Base-by-base conservation (phyloP, 1,139 yeast species). In the Yamadazyma pseudoaaseri region DNA sequence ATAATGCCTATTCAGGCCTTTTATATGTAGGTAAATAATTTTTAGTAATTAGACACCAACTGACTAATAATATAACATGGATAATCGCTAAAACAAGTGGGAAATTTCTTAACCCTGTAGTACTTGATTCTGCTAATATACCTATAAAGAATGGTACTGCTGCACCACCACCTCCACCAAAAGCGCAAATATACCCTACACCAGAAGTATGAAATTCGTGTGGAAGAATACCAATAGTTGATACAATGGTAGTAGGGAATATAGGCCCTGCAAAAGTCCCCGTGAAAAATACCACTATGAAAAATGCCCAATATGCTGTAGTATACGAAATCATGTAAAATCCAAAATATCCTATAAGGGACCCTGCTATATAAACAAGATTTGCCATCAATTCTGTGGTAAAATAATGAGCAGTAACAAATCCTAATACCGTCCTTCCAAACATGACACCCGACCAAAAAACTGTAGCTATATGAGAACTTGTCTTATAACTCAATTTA, bases 191-290 rank as follows among this genome's bases (percentile, higher is more conserved):
- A 34, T 85, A 69, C 1, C 95, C 94, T 5, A 86, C 70, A 0
- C 89, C 92, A 6, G 78, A 62, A 7, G 85, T 75, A 39, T 85
- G 87, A 36, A 71, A 60, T 31, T 70, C 69, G 16, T 64, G 59
- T 0, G 95, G 95, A 28, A 86, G 56, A 2, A 79, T 62, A 32
- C 79, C 76, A 33, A 84, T 58, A 4, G 87, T 69, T 5, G 84
- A 71, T 9, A 84, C 76, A 35, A 84, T 77, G 0, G 85, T 76
- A 7, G 92, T 80, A 1, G 95, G 92, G 58, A 82, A 86, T 5
- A 85, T 64, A 1, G 96, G 96, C 0, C 96, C 96, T 20, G 83
- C 79, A 41, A 76, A 76, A 21, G 78, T 62, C 0, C 95, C 96
- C 27, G 79, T 65, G 8, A 73, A 27, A 30, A 81, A 77, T 1